Evolutionary conservation across 129 eudicot genomes (phyloP).

Genomic region (Flaveria sonorensis): DNA sequence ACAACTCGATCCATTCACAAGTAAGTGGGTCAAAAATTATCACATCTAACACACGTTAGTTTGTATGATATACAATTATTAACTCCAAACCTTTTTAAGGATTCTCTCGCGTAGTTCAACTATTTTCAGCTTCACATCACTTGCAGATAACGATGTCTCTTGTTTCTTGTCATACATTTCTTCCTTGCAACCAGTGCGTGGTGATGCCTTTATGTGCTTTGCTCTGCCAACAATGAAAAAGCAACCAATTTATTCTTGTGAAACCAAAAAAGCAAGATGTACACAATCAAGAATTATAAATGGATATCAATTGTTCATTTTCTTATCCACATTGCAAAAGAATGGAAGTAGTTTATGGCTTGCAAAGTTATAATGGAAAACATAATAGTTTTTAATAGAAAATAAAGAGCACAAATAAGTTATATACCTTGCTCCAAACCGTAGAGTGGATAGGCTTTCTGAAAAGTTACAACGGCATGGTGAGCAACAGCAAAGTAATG

Average conservation of each 20-base stretch:
- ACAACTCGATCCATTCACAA: not conserved
- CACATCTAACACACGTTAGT: not conserved
- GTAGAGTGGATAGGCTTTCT: constrained; percentile 78
- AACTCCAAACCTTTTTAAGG: constrained; percentile 51
- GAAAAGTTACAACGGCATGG: constrained; percentile 77
- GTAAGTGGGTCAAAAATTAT: not conserved
- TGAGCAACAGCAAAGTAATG: constrained; percentile 91
- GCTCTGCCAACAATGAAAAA: constrained; percentile 52
- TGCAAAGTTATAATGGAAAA: not conserved
- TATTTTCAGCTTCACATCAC: constrained; percentile 40
- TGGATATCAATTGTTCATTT: not conserved
- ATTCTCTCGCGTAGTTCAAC: constrained; percentile 53
- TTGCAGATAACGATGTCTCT: constrained; percentile 25
- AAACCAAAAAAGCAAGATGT: not conserved
- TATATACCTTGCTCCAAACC: constrained; percentile 87
- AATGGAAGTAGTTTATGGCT: not conserved
- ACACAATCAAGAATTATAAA: not conserved
- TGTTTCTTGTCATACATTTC: constrained; percentile 45
- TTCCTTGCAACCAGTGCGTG: constrained; percentile 41
- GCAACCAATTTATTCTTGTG: constrained; percentile 6
- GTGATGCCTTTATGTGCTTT: constrained; percentile 75
- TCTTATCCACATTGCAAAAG: not conserved
- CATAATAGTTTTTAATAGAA: not conserved
- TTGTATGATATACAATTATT: not conserved
- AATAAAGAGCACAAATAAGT: not conserved